Evolutionary conservation across 768 basidiomycete species (phyloP).

Genomic region (Galerina sulciceps): DNA sequence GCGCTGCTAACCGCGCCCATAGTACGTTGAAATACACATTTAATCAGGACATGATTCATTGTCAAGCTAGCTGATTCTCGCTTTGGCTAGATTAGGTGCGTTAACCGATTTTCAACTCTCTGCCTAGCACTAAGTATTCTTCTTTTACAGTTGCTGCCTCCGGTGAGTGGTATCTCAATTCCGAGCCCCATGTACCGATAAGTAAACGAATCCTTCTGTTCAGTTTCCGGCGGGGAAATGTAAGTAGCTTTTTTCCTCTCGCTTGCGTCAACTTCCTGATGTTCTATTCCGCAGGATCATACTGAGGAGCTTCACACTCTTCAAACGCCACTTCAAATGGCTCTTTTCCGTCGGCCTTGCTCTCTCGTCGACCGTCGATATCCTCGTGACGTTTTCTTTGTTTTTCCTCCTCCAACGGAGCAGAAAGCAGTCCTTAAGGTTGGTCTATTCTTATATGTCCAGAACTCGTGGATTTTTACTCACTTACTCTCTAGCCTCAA

Average conservation of each 20-base stretch:
- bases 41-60: not conserved
- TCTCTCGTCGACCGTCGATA: constrained; percentile 49
- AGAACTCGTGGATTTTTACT: not conserved
- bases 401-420: constrained; percentile 44
- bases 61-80: constrained; percentile 20
- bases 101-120: not conserved
- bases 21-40: not conserved
- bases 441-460: constrained; percentile 6
- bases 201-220: not conserved
- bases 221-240: constrained; percentile 4
- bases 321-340: constrained; percentile 39
- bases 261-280: not conserved
- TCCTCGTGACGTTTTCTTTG: constrained; percentile 48
- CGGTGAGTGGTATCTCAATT: constrained; percentile 17
- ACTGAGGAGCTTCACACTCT: constrained; percentile 5
- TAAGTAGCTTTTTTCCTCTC: not conserved
- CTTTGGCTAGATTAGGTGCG: constrained; percentile 9
- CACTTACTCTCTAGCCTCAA: constrained; percentile 37
- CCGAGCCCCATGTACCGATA: not conserved
- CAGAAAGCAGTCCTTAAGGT: constrained; percentile 40
- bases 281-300: constrained; percentile 17
- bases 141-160: constrained; percentile 18
- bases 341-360: constrained; percentile 55
- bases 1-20: constrained; percentile 1
- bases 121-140: not conserved